Base-by-base conservation (phyloP, 805 yeast genomes). In the Pichia heedii region DNA sequence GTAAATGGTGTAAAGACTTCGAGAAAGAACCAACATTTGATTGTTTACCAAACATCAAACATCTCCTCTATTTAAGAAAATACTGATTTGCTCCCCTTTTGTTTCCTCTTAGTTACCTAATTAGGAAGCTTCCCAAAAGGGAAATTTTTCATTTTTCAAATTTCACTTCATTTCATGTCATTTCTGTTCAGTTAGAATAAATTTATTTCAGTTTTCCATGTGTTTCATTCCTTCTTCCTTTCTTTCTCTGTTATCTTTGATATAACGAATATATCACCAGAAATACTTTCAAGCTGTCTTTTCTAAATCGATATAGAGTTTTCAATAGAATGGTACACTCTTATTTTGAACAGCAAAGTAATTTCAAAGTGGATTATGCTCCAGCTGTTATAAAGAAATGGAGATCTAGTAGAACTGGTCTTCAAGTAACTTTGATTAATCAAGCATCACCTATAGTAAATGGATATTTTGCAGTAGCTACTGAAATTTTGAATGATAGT, bases 391-490 rank as follows among this genome's bases (percentile, higher is more conserved):
- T 84, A 48, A 76, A 79, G 41, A 85, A 84, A 58, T 89, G 94
- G 88, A 67, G 71, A 35, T 87, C 97, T 0, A 54, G 64, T 19
- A 69, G 89, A 43, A 86, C 97, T 0, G 95, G 96, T 0, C 73
- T 90, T 27, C 94, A 85, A 60, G 63, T 88, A 21, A 82, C 84
- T 12, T 74, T 85, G 49, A 70, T 93, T 33, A 73, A 80, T 55
- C 84, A 83, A 55, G 81, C 87, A 22, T 80, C 95, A 2, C 97
- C 97, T 3, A 71, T 87, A 27, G 88, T 93, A 3, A 80, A 81
- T 55, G 98, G 97, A n/a, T 84, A 83, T 57, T 87, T 93, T 62
- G 94, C 96, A 1, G 95, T 93, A 4, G 96, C 95, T 16, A 88
- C 97, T 1, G 97, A 93, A 60, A 85, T 86, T 41, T 67, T 72